Percentiles rank a stretch among this genome's conserved stretches.
Conservation (phyloP, 768 basidiomycete species). For the Xerocomellus intermedius region DNA sequence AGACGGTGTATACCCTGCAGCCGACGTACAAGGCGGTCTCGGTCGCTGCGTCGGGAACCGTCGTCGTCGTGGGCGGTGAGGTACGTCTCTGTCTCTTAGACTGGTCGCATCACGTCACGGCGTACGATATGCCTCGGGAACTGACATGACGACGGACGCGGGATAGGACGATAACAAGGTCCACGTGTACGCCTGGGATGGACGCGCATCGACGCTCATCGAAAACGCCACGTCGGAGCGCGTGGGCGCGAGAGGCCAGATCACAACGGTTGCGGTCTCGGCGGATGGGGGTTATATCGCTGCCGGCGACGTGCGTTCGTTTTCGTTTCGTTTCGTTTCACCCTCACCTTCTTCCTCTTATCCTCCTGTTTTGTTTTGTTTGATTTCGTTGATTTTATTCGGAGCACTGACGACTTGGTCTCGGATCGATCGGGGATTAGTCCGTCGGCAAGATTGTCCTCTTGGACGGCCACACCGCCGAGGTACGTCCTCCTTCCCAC, state of each 20-base stretch:
- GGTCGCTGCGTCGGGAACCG: conserved; percentile 48
- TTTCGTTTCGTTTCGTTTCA: neutral
- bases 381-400: neutral
- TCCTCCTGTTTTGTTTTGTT: neutral
- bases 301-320: conserved; percentile 73
- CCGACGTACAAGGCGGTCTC: conserved; percentile 54
- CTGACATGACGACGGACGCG: neutral
- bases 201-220: conserved; percentile 46
- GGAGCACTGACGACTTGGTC: neutral
- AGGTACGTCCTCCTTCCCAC: conserved; percentile 37
- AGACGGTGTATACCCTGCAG: conserved; percentile 57
- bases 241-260: conserved; percentile 53
- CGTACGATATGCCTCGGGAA: neutral
- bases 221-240: conserved; percentile 59
- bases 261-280: conserved; percentile 78
- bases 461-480: conserved; percentile 62
- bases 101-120: neutral
- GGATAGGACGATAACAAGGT: conserved; percentile 66
- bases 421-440: conserved; percentile 36
- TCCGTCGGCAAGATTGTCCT: conserved; percentile 79
- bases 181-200: conserved; percentile 70
- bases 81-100: conserved; percentile 43
- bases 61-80: conserved; percentile 75
- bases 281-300: conserved; percentile 74
- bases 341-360: neutral